Evolutionary conservation across 2,329 filamentous ascomycete genomes (phyloP).

Genomic region (Cyanodermella asteris): DNA sequence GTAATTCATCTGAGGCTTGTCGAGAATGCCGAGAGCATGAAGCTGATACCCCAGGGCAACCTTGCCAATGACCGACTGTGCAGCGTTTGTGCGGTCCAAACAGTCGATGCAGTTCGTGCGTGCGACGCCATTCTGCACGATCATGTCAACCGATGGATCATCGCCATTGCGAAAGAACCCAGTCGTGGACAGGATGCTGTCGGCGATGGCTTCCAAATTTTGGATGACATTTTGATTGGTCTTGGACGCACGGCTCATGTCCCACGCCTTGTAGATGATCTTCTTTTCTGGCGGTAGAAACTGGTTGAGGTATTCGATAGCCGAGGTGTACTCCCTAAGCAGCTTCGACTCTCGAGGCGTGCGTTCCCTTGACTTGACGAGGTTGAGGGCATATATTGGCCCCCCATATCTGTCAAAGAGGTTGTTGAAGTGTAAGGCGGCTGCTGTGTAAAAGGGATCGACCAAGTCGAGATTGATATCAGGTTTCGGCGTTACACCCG

Average conservation of each 20-base stretch:
- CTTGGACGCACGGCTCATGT: slow-evolving; percentile 94
- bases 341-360: slow-evolving; percentile 83
- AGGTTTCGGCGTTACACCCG: slow-evolving; percentile 85
- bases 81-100: slow-evolving; percentile 87
- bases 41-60: slow-evolving; percentile 79
- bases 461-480: slow-evolving; percentile 88
- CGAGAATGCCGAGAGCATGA: slow-evolving; percentile 72
- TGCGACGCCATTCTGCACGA: slow-evolving; percentile 75
- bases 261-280: slow-evolving; percentile 87
- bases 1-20: slow-evolving; percentile 59
- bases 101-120: slow-evolving; percentile 97
- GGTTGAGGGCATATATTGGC: slow-evolving; percentile 74
- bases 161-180: slow-evolving; percentile 93
- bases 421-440: slow-evolving; percentile 85
- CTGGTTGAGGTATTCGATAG: slow-evolving; percentile 82
- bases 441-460: slow-evolving; percentile 86
- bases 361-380: slow-evolving; percentile 61
- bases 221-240: slow-evolving; percentile 83
- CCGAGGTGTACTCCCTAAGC: slow-evolving; percentile 65
- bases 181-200: slow-evolving; percentile 64
- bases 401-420: slow-evolving; percentile 83
- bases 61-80: slow-evolving; percentile 95
- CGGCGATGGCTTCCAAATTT: slow-evolving; percentile 71
- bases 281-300: slow-evolving; percentile 66
- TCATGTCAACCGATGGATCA: slow-evolving; percentile 38